Evolutionary conservation across 129 eudicot genomes (phyloP).

Genomic region (Cynara cardunculus): DNA sequence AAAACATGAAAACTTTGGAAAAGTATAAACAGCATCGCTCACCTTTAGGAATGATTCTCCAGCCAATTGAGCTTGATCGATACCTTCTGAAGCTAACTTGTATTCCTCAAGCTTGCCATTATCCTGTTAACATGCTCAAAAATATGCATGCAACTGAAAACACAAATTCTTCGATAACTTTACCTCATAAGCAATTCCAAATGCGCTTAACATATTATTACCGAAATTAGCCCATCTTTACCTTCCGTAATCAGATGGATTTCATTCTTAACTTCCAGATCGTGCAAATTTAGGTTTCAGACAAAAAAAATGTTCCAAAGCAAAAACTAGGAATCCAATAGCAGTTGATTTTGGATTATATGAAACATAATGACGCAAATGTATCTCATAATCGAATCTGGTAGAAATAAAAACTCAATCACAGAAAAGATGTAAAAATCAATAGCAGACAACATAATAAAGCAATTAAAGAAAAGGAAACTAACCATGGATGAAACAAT

Average conservation of each 20-base stretch:
- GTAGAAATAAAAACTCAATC: neutral
- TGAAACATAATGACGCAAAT: neutral
- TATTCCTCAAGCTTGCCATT: conserved; percentile 78
- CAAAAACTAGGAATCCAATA: neutral
- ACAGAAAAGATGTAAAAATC: neutral
- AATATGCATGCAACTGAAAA: neutral
- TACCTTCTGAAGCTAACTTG: conserved; percentile 79
- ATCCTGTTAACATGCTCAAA: conserved; percentile 44
- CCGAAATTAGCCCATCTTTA: neutral
- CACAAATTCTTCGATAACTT: neutral
- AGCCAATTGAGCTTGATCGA: conserved; percentile 76
- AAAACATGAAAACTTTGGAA: too few relatives aligned
- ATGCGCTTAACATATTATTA: neutral
- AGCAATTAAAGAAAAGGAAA: neutral
- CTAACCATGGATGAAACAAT: conserved; percentile 84
- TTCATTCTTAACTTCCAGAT: neutral
- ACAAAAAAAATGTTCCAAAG: neutral
- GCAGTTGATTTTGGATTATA: neutral
- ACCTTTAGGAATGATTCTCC: conserved; percentile 80
- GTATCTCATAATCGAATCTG: neutral
- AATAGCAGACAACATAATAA: neutral
- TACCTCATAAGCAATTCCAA: neutral
- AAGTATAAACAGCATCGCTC: neutral
- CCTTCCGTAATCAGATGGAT: neutral
- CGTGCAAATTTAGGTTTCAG: conserved; percentile 1